Evolutionary conservation across 2,329 filamentous ascomycete genomes (phyloP).

Genomic region (Macrophomina tecta): DNA sequence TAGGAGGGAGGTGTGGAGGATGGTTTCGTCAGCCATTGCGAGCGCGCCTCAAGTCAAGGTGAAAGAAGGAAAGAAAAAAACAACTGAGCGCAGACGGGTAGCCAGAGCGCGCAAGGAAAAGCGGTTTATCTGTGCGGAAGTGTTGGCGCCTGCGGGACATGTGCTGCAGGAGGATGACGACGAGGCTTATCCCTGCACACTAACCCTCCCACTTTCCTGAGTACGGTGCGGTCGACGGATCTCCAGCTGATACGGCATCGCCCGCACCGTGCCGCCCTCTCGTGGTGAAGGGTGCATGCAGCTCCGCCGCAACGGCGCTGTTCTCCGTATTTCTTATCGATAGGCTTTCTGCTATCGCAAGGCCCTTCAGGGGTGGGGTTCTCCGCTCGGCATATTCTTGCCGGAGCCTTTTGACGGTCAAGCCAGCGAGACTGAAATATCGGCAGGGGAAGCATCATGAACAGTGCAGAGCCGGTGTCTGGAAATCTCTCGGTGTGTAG

Average conservation of each 20-base stretch:
- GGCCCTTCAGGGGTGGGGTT: background rate
- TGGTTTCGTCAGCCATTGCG: background rate
- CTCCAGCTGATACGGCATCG: background rate
- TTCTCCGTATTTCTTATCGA: constrained; percentile 1
- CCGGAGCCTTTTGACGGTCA: background rate
- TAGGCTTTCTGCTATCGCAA: background rate
- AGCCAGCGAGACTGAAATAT: no score
- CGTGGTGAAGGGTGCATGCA: background rate
- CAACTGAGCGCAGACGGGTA: background rate
- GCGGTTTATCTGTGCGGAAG: background rate
- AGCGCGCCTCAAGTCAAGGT: no score
- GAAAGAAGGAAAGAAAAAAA: no score
- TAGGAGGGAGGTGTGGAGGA: constrained; percentile 54
- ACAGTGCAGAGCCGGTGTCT: no score
- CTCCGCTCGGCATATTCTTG: background rate
- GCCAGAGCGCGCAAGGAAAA: background rate
- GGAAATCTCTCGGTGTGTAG: no score
- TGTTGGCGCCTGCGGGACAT: background rate
- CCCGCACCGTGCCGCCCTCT: background rate
- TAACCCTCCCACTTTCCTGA: background rate
- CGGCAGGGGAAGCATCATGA: no score
- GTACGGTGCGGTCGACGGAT: no score
- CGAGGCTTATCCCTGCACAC: background rate
- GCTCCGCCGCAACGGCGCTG: background rate
- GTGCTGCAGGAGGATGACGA: background rate